Base-by-base conservation (phyloP, 2,329 filamentous ascomycete species). In the Phaeomoniella chlamydospora region DNA sequence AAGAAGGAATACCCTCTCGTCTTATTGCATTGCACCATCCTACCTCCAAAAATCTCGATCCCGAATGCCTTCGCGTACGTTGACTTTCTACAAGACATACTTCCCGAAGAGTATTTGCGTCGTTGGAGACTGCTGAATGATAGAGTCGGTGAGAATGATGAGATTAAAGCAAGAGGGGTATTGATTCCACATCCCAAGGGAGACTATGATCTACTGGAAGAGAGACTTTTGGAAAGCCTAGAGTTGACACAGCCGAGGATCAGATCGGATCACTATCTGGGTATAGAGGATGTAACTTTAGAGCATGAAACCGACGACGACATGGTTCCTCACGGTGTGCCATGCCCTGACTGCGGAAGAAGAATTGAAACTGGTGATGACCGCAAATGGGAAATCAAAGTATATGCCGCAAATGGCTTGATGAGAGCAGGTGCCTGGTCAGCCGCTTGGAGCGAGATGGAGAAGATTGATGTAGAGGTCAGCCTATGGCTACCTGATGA, bases 361-460 rank as follows among this genome's bases (percentile, higher is more conserved):
- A 41, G 64, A 51, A 18, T 76, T 49, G 62, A 55, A 43, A 37
- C 62, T 49, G 38, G 66, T 50, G 39, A 51, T 41, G 63, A 49
- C 53, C 70, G 44, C 54, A 74, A 59, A 59, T 78, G 52, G 61
- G 66, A 57, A 56, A 66, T 96, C 54, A 90, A 86, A 51, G 78
- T 96, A 1, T 98, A 88, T 50, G 90, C 90, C 1, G 88, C 86
- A 36, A 98, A 96, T 55, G 90, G 90, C 0, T 63, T 96, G 33
- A 93, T 98, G 84, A 74, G 77, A 39, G 78, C 84, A 4, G 85
- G 85, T 0, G 88, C 90, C 0, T 98, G 90, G 90, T 74, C 74
- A 3, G 87, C 87, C 2, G 88, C 84, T 39, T 98, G 88, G 88
- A 81, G 75, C 46, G 88, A 96, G 57, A 98, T 98, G 90, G 90